Evolutionary conservation across 1,139 yeast genomes (phyloP), one percentile per base, ranked within the genome.

Genomic region (Sugiyamaella neomexicana): DNA sequence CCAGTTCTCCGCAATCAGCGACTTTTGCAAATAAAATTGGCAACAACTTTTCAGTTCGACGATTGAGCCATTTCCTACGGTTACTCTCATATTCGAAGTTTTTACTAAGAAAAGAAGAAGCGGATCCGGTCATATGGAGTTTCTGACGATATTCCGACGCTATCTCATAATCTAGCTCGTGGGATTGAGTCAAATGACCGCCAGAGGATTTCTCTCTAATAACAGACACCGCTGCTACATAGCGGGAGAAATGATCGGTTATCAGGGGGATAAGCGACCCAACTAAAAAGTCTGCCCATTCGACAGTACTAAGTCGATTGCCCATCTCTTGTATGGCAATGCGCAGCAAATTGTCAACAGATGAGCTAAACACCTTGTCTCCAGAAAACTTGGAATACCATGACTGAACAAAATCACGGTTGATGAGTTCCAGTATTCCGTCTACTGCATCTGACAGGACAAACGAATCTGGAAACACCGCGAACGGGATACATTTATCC

Each of bases 331-430:
- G 62, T 1, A 82, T 65, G 0, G 81, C 79, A 1, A 62, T 58
- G 8, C 78, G 72, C 29, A 90, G 65, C 51, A 83, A 80, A 0
- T 65, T 52, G 42, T 76, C 78, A 3, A 89, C 74, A 38, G 79
- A 78, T 1, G 78, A 75, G 5, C 84, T 81, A 61, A 90, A 87
- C 3, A 76, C 64, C 1, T 69, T 60, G 49, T 80, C 78, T 0
- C 67, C 55, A 0, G 87, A 78, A 6, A 86, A 76, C 13, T 72
- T 71, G 2, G 65, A 59, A 62, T 75, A 88, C 97, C 97, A 90
- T 2, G 80, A 67, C 43, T 72, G 67, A 1, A 90, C 76, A 66
- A 86, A 89, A 59, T 84, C 86, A 10, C 80, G 68, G 1, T 86
- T 61, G 1, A 89, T 73, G 25, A 80, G 68, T 37, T 76, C 75